A percentile compares a stretch with the other conserved stretches of the same genome.
Conservation (phyloP, 495 filamentous ascomycete species). For the Pyronema domesticum region DNA sequence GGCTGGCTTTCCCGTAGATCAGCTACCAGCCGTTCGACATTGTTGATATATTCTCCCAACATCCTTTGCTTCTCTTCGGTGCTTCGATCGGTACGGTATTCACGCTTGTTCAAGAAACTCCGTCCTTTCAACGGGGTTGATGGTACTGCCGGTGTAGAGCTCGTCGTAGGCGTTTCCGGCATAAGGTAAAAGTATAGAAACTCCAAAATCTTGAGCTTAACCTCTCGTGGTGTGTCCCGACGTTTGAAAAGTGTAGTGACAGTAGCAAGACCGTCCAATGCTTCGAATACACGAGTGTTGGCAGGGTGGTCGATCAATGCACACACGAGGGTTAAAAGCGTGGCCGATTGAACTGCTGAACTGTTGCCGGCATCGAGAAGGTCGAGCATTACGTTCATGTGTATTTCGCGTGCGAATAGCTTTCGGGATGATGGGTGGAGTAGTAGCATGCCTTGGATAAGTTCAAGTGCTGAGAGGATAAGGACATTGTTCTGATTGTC, state of each 20-base stretch:
- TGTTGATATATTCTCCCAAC: slow-evolving; percentile 64
- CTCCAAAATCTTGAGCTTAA: slow-evolving; percentile 83
- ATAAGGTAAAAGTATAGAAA: slow-evolving; percentile 98
- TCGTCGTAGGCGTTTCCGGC: slow-evolving; percentile 48
- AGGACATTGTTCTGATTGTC: slow-evolving; percentile 74
- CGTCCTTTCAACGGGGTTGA: not conserved
- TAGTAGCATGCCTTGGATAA: slow-evolving; percentile 78
- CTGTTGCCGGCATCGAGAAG: slow-evolving; percentile 86
- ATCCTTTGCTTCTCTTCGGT: slow-evolving; percentile 78
- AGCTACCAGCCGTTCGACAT: slow-evolving; percentile 79
- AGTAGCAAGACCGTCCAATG: slow-evolving; percentile 78
- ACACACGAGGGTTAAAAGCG: slow-evolving; percentile 75
- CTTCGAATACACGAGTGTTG: slow-evolving; percentile 82
- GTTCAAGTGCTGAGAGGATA: slow-evolving; percentile 70
- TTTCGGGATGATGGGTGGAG: slow-evolving; percentile 82
- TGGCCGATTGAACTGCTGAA: slow-evolving; percentile 74
- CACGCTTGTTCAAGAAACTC: slow-evolving; percentile 37
- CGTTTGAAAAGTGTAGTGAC: slow-evolving; percentile 87
- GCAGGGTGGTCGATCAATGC: slow-evolving; percentile 64
- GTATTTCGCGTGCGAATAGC: slow-evolving; percentile 72
- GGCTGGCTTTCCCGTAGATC: slow-evolving; percentile 69
- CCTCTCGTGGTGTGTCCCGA: slow-evolving; percentile 60
- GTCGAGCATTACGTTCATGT: slow-evolving; percentile 93
- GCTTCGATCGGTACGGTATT: slow-evolving; percentile 30
- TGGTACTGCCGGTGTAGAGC: not conserved